Evolutionary conservation across 2,329 filamentous ascomycete genomes (phyloP).

Genomic region (Fonsecaea nubica): DNA sequence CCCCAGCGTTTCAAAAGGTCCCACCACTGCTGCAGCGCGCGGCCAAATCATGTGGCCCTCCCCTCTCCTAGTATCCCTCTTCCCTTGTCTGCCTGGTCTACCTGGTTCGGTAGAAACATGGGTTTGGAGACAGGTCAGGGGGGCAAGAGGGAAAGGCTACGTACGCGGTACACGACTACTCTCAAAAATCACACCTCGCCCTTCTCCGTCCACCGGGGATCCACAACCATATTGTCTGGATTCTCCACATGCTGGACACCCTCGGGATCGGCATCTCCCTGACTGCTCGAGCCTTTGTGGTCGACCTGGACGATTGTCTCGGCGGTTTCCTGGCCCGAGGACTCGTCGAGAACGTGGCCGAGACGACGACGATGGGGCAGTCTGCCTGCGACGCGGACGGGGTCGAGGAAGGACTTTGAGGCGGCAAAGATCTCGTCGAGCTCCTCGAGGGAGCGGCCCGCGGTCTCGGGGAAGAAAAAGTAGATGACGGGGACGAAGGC

Average conservation of each 20-base stretch:
- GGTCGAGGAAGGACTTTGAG: slow-evolving; percentile 51
- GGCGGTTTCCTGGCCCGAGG: neutral
- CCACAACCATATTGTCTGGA: neutral
- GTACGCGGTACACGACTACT: neutral
- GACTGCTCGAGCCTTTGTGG: neutral
- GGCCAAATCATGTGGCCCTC: too few species aligned
- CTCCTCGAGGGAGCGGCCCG: slow-evolving; percentile 43
- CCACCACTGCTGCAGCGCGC: too few species aligned
- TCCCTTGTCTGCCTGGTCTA: too few species aligned
- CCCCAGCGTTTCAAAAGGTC: too few species aligned
- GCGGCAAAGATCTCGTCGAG: slow-evolving; percentile 44
- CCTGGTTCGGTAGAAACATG: too few species aligned
- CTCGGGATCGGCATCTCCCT: neutral
- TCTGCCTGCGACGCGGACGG: slow-evolving; percentile 54
- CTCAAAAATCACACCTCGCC: neutral
- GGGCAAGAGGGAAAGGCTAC: neutral
- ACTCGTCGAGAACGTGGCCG: neutral
- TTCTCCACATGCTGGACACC: slow-evolving; percentile 4
- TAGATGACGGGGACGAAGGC: slow-evolving; percentile 43
- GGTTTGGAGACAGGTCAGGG: too few species aligned
- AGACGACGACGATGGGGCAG: neutral
- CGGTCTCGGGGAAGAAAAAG: slow-evolving; percentile 45
- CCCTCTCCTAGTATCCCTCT: too few species aligned
- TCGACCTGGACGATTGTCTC: neutral
- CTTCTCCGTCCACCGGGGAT: neutral